phyloP scores from a whole-genome alignment of 140 eudicot genomes.

The Oenanthe javanica region DNA sequence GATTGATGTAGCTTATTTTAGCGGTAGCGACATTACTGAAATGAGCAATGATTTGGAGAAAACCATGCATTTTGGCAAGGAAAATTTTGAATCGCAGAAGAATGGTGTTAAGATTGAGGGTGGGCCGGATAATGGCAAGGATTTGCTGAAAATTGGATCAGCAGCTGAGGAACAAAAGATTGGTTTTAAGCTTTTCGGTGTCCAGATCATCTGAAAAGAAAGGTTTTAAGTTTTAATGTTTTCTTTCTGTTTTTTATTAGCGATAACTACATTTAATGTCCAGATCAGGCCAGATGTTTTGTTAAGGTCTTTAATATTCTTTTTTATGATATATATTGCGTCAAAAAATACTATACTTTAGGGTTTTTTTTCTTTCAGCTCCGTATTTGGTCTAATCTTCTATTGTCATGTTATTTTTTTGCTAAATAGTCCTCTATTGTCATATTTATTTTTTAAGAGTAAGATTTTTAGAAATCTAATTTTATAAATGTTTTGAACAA shows the following conservation, averaged over 20 bases:
- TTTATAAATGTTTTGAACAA: no score
- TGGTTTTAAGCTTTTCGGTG: constrained; percentile 48
- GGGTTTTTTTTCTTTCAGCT: no score
- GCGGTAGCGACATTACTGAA: background rate
- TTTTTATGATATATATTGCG: no score
- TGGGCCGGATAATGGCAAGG: constrained; percentile 3
- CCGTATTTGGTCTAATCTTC: no score
- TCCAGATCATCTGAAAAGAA: constrained; percentile 15
- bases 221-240: background rate
- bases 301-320: background rate
- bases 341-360: no score
- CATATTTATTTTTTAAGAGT: no score
- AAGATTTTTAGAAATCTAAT: no score
- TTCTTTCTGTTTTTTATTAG: background rate
- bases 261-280: background rate
- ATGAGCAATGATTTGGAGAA: background rate
- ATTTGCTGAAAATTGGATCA: background rate
- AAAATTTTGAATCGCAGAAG: constrained; percentile 8
- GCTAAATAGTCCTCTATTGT: no score
- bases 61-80: background rate
- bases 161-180: constrained; percentile 12
- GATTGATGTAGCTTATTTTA: constrained; percentile 12
- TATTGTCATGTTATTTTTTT: no score
- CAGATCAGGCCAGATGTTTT: background rate
- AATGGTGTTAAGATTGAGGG: background rate